A percentile compares a stretch with the other conserved stretches of the same genome.
Evolutionary conservation across 148 eudicot genomes (phyloP).

Genomic region (Tetragonia tetragonoides): DNA sequence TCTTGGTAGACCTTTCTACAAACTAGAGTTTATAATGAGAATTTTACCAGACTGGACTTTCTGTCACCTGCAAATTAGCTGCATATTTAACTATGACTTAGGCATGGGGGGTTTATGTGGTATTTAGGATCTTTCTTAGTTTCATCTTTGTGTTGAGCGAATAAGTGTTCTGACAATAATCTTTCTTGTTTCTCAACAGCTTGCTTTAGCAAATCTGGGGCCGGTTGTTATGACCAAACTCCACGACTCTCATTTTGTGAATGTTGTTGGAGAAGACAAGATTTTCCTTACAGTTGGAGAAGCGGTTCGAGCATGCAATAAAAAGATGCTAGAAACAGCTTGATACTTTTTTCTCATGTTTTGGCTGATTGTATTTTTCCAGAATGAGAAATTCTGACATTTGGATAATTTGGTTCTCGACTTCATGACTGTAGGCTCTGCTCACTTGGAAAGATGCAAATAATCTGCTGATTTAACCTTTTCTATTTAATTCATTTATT

Average conservation of each 20-base stretch:
- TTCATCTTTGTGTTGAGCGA: too few relatives aligned
- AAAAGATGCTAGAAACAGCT: slow-evolving; percentile 31
- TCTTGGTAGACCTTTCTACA: background rate
- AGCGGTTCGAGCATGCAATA: slow-evolving; percentile 41
- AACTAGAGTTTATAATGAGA: background rate
- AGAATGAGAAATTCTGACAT: background rate
- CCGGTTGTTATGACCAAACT: slow-evolving; percentile 49
- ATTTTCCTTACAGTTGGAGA: slow-evolving; percentile 60
- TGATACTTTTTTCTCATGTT: background rate
- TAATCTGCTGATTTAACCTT: background rate
- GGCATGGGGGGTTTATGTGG: too few relatives aligned
- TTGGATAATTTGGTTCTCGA: slow-evolving; percentile 2
- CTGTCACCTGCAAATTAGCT: background rate
- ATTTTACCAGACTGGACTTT: background rate
- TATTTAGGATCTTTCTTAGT: too few relatives aligned
- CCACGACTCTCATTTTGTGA: slow-evolving; percentile 40
- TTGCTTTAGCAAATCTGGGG: slow-evolving; percentile 61
- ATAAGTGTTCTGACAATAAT: background rate
- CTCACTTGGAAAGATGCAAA: background rate
- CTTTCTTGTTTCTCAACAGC: slow-evolving; percentile 31
- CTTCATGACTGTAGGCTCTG: background rate
- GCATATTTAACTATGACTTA: background rate
- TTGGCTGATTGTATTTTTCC: background rate
- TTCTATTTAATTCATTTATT: too few relatives aligned
- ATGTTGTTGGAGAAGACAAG: slow-evolving; percentile 47